phyloP scores from a whole-genome alignment of 2,329 filamentous ascomycete genomes.

The Thielaviopsis cerberus region DNA sequence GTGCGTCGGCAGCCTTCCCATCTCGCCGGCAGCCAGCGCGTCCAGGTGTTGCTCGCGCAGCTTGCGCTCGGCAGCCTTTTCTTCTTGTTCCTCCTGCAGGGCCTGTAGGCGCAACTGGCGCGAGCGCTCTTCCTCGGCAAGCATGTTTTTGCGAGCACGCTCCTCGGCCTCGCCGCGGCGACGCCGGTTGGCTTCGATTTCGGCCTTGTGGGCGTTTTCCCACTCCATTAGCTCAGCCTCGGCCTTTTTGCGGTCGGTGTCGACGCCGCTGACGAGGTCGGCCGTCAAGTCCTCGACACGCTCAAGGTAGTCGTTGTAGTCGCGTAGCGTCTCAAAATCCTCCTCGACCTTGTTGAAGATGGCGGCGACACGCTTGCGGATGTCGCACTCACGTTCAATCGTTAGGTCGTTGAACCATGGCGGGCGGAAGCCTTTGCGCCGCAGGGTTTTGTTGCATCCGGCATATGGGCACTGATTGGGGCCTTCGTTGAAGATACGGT shows the following conservation, averaged over 20 bases:
- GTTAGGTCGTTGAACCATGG: constrained; percentile 80
- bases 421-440: constrained; percentile 64
- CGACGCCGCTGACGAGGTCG: constrained; percentile 58
- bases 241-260: constrained; percentile 37
- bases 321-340: constrained; percentile 69
- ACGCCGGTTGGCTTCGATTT: constrained; percentile 43
- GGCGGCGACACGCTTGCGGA: constrained; percentile 53
- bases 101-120: constrained; percentile 41
- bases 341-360: constrained; percentile 81
- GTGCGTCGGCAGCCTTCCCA: constrained; percentile 40
- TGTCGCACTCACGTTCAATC: constrained; percentile 86
- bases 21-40: constrained; percentile 42
- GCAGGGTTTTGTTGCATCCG: constrained; percentile 69
- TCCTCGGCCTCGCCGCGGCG: constrained; percentile 39
- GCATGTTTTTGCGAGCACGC: constrained; percentile 35
- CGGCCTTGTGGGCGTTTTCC: constrained; percentile 51
- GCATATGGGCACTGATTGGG: constrained; percentile 85
- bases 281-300: constrained; percentile 79
- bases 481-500: constrained; percentile 80
- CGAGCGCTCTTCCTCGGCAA: constrained; percentile 44
- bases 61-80: constrained; percentile 43
- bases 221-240: constrained; percentile 37
- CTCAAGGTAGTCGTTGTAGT: constrained; percentile 89
- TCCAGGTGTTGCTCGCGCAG: constrained; percentile 52
- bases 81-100: constrained; percentile 49